These are phyloP conservation scores for Echium plantagineum DNA, from an alignment of 257 asterid species.

Conservation along the genomic window DNA sequence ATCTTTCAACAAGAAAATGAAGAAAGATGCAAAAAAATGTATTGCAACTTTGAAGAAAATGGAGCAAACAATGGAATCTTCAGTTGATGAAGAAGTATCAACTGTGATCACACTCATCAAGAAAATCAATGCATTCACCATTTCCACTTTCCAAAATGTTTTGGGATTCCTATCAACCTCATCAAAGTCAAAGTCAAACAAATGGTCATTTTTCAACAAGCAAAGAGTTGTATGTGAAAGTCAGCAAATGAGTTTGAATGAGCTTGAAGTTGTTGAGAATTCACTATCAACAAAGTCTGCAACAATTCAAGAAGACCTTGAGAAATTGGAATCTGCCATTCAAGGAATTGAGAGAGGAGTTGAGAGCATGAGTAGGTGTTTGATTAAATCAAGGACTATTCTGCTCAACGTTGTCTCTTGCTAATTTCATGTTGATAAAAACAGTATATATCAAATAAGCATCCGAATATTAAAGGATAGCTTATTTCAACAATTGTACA, in stretches of 20 bases:
- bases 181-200: conserved; percentile 15
- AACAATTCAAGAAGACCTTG: conserved; percentile 16
- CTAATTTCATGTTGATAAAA: too few relatives aligned
- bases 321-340: conserved; percentile 12
- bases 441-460: too few relatives aligned
- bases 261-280: conserved; percentile 15
- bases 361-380: conserved; percentile 20
- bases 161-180: conserved; percentile 15
- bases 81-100: conserved; percentile 9
- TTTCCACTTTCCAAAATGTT: conserved; percentile 10
- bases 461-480: background rate
- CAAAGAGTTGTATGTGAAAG: conserved; percentile 16
- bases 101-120: conserved; percentile 9
- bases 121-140: conserved; percentile 9
- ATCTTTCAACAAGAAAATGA: conserved; percentile 18
- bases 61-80: conserved; percentile 8
- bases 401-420: conserved; percentile 19
- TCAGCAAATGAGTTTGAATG: conserved; percentile 9
- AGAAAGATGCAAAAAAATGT: conserved; percentile 14
- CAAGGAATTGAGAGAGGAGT: conserved; percentile 16
- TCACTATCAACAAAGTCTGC: conserved; percentile 6
- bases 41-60: conserved; percentile 15
- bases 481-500: background rate
- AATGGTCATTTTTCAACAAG: conserved; percentile 26
- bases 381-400: conserved; percentile 17